A percentile compares a stretch with the other conserved stretches of the same genome.
Evolutionary conservation across 768 basidiomycete genomes (phyloP).

Genomic region (Calocera viscosa): DNA sequence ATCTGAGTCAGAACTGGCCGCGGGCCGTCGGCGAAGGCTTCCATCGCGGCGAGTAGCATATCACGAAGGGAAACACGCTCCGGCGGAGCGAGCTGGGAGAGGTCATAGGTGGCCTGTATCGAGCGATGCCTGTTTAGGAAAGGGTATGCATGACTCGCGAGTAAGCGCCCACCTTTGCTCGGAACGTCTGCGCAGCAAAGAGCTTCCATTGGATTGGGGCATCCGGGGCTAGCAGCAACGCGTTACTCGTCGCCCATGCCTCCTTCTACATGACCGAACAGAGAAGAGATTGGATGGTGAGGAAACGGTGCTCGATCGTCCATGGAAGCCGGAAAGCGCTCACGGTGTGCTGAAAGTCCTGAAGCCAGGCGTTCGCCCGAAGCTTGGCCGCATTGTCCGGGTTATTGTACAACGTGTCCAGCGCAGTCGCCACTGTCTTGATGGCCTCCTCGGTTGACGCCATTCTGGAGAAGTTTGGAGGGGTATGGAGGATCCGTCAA

Average conservation of each 20-base stretch:
- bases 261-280: constrained; percentile 51
- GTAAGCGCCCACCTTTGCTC: constrained; percentile 61
- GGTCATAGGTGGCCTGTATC: constrained; percentile 82
- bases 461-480: background rate
- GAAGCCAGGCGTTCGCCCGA: constrained; percentile 85
- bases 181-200: constrained; percentile 93
- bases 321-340: constrained; percentile 44
- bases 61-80: constrained; percentile 73
- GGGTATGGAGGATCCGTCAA: background rate
- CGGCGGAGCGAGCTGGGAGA: constrained; percentile 65
- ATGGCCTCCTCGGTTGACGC: background rate
- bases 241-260: constrained; percentile 92
- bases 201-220: constrained; percentile 68
- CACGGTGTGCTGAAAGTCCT: constrained; percentile 99
- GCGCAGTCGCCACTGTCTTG: constrained; percentile 17
- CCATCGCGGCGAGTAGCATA: constrained; percentile 66
- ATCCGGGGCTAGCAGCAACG: constrained; percentile 70
- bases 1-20: constrained; percentile 78
- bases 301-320: constrained; percentile 26
- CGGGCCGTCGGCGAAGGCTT: constrained; percentile 61
- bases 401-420: constrained; percentile 30
- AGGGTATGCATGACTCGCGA: background rate
- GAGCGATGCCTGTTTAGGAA: background rate
- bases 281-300: constrained; percentile 8
- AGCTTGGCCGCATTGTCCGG: constrained; percentile 76